phyloP scores from a whole-genome alignment of 257 asterid genomes.

The Striga asiatica region DNA sequence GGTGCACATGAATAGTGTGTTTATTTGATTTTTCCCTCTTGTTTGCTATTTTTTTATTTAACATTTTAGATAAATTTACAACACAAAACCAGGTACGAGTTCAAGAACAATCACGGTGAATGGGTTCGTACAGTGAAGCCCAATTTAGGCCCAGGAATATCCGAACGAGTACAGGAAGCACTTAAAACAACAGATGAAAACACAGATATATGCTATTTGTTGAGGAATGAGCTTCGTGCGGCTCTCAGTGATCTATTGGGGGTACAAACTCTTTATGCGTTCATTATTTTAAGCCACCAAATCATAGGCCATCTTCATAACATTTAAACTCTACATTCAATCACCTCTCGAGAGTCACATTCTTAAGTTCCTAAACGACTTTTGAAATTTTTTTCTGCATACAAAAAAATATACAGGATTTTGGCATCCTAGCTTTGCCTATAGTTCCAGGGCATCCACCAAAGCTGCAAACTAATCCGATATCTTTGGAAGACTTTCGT shows the following conservation, averaged over 20 bases:
- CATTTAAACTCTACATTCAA: background rate
- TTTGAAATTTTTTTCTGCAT: background rate
- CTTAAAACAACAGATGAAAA: conserved; percentile 43
- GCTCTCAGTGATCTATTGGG: conserved; percentile 56
- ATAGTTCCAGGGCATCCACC: conserved; percentile 92
- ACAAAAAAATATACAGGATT: conserved; percentile 30
- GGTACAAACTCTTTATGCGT: conserved; percentile 29
- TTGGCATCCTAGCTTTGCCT: conserved; percentile 68
- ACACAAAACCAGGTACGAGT: conserved; percentile 44
- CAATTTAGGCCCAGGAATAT: conserved; percentile 65
- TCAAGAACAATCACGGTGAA: conserved; percentile 79
- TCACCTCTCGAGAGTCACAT: too few species aligned
- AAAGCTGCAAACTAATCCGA: conserved; percentile 52
- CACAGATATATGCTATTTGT: conserved; percentile 30
- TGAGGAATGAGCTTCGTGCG: conserved; percentile 50
- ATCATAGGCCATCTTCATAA: too few species aligned
- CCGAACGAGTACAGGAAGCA: conserved; percentile 69
- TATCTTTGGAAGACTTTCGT: conserved; percentile 52
- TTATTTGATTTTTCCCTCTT: background rate
- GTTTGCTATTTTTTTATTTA: background rate
- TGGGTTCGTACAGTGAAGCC: conserved; percentile 69
- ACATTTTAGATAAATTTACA: background rate
- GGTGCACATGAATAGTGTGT: conserved; percentile 42
- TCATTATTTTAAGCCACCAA: background rate
- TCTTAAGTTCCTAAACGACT: too few species aligned